Evolutionary conservation across 179 eudicot genomes (phyloP), one percentile per base, ranked within the genome.

Genomic region (Nepenthes alata): DNA sequence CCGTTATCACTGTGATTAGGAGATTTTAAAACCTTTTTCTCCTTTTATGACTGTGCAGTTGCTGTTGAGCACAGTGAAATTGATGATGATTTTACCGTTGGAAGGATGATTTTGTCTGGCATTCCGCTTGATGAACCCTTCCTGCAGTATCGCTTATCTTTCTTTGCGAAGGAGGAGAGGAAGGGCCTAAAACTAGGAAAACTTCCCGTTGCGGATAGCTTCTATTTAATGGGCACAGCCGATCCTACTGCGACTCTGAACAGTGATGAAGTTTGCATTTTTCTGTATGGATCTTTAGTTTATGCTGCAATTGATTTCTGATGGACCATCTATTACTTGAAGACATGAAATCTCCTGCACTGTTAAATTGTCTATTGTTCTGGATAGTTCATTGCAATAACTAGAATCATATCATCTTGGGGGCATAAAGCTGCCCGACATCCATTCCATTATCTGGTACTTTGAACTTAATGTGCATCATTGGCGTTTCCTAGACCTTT

Each of bases 151-250:
- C 82, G 87, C 38, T 65, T 91, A 44, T 71, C 78, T 34, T 50
- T 9, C 2, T 65, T 80, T 62, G 77, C 70, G 1, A 75, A 72
- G 47, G 75, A 65, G 41, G 88, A 85, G 67, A 76, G 72, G 63
- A 82, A 76, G 58, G 79, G 70, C 25, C 91, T 85, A 9, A 78
- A 68, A 76, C 74, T 58, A 12, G 89, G 93, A 51, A 91, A 57
- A 65, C 65, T 91, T 47, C 87, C 90, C 14, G 59, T 85, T 12
- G 53, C 58, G 51, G 89, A 78, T 52, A 81, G 94, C 77, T 91
- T 66, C 63, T 88, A 85, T 67, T 55, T 91, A 15, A 91, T 88
- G 94, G 97, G 97, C 54, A 91, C 95, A 7, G 73, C 83, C 55
- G 96, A 91, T 76, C 97, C 97, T 4, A 91, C 91, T 5, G 76